phyloP scores from a whole-genome alignment of 2,329 filamentous ascomycete genomes.

The Xylaria hypoxylon region DNA sequence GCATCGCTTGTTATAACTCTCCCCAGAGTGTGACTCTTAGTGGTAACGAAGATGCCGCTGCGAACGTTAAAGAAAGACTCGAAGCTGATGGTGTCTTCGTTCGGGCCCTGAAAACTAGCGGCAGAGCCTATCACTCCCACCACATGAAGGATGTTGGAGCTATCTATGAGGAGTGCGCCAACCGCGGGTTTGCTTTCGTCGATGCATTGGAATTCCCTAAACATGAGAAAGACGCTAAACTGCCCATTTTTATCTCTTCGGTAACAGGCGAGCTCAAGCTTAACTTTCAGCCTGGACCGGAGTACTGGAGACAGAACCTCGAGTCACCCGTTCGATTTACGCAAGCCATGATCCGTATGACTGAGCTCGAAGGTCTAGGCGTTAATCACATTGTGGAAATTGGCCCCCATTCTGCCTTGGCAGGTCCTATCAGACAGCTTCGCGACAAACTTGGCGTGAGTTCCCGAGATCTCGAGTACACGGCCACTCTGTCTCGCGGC shows the following conservation, averaged over 20 bases:
- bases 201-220: constrained; percentile 11
- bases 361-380: constrained; percentile 17
- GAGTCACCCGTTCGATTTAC: constrained; percentile 22
- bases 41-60: constrained; percentile 16
- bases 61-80: constrained; percentile 14
- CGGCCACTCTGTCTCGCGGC: constrained; percentile 23
- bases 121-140: constrained; percentile 39
- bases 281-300: constrained; percentile 21
- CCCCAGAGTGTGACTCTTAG: constrained; percentile 27
- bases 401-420: constrained; percentile 33
- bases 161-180: constrained; percentile 24
- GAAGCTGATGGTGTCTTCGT: constrained; percentile 24
- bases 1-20: constrained; percentile 52
- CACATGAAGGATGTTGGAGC: constrained; percentile 32
- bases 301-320: constrained; percentile 31
- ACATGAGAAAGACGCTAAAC: constrained; percentile 14
- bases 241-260: constrained; percentile 24
- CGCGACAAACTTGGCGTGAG: constrained; percentile 27
- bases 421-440: constrained; percentile 29
- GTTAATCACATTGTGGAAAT: constrained; percentile 32
- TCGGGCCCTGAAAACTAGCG: constrained; percentile 28
- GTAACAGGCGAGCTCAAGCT: constrained; percentile 22
- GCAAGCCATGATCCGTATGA: constrained; percentile 16
- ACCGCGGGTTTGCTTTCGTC: constrained; percentile 12
- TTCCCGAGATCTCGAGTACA: constrained; percentile 28